Base-by-base conservation (phyloP, 2,329 filamentous ascomycete genomes). In the Aspergillus sp. region DNA sequence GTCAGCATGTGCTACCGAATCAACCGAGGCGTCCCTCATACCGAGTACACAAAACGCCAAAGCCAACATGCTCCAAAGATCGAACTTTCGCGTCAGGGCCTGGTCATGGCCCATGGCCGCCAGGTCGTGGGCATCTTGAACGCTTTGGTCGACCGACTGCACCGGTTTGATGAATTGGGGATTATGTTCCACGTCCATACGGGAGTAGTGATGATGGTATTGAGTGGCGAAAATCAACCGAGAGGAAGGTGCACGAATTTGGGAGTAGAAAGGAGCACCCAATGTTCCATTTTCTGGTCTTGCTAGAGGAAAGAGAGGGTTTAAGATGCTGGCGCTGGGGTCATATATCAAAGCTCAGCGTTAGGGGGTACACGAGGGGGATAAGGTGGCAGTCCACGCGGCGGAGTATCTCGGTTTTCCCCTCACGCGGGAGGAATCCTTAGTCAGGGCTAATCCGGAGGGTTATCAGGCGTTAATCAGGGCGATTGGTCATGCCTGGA, bases 11-110 rank as follows among this genome's bases (percentile, higher is more conserved):
- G 7, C 16, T 10, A n/a, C 41, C 44, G 38, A 10, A 4, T 2
- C 13, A 14, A 31, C 20, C 29, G 32, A 47, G 17, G 17, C n/a
- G 23, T 16, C 14, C 34, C 42, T 34, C 45, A 36, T 62, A 68
- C 65, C 81, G 25, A 84, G 70, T 13, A 84, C 79, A 53, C 76
- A 81, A 54, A 84, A 82, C 23, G 81, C 78, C 17, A 84, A 72
- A 17, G 79, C 77, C 10, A 84, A 71, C 79, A 84, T 82, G 64
- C 79, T 82, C 77, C 75, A 78, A 5, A 77, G 65, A 62, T 73
- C 74, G 62, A 84, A 84, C 58, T 83, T 76, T 11, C 75, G 70
- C 9, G 68, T 66, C 29, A 78, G 60, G 42, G 70, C 70, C 64
- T 76, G 71, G 59, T 70, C 65, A 58, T 76, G 74, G 56, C 75